A percentile compares a stretch with the other conserved stretches of the same genome.
These are phyloP conservation scores for Linnemannia elongata DNA, from an alignment of 192 early-diverging fungal species.

Conservation along the genomic window DNA sequence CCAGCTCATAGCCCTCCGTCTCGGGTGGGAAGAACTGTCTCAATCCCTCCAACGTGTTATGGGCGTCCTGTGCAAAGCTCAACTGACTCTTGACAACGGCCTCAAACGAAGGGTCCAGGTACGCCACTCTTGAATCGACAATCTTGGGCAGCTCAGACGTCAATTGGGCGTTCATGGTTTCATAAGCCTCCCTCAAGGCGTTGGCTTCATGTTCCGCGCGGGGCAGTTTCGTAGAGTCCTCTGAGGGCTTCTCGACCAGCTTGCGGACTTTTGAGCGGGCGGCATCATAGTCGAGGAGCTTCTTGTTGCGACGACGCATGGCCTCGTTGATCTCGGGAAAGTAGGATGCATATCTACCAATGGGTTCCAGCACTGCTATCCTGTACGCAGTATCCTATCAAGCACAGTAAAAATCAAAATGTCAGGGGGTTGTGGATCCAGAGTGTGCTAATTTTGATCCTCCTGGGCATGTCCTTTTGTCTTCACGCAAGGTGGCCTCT, in stretches of 20 bases:
- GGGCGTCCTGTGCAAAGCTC: slow-evolving; percentile 89
- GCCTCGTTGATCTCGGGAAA: slow-evolving; percentile 96
- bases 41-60: slow-evolving; percentile 78
- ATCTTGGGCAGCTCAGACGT: slow-evolving; percentile 91
- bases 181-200: slow-evolving; percentile 82
- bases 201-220: slow-evolving; percentile 86
- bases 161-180: slow-evolving; percentile 85
- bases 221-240: slow-evolving; percentile 77
- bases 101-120: slow-evolving; percentile 96
- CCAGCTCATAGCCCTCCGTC: slow-evolving; percentile 65
- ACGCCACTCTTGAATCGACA: slow-evolving; percentile 88
- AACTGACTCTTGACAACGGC: slow-evolving; percentile 95
- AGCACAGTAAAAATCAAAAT: background rate
- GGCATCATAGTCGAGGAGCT: slow-evolving; percentile 92
- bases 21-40: slow-evolving; percentile 72
- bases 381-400: slow-evolving; percentile 84
- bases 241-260: slow-evolving; percentile 82
- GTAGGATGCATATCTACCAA: slow-evolving; percentile 86
- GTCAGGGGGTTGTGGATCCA: background rate
- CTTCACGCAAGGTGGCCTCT: background rate
- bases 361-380: slow-evolving; percentile 89
- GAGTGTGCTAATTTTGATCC: background rate
- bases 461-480: background rate
- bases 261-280: slow-evolving; percentile 79
- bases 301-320: slow-evolving; percentile 89